Base-by-base conservation (phyloP, 2,329 filamentous ascomycete genomes). In the Fusarium sp. region DNA sequence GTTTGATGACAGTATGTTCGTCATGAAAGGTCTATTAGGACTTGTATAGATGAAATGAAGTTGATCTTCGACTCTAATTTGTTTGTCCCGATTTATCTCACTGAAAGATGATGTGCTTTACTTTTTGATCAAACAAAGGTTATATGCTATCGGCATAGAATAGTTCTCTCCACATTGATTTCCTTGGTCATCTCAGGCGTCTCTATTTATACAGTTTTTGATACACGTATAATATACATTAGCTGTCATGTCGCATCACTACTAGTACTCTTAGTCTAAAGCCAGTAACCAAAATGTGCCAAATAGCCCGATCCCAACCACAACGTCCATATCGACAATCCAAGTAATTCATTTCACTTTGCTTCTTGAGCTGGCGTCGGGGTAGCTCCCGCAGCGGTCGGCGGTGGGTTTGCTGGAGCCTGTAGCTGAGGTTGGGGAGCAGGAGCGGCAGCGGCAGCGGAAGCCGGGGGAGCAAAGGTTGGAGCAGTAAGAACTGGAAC, bases 1-100 rank as follows among this genome's bases (percentile, higher is more conserved):
- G 38, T 31, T 31, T 35, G 11, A 33, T 42, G 36, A 59, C 63
- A 55, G 11, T 5, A 22, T 57, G 29, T 44, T 56, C 36, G 60
- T 61, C 33, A 24, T 16, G 35, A 58, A 62, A 49, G n/a, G 51
- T 64, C 40, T 56, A 22, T 53, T 24, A 68, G 42, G 55, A 71
- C 57, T 56, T 64, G 49, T 17, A 64, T 70, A 75, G 59, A 65
- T 62, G 31, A 74, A 68, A 77, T 56, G 55, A 74, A 60, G 35
- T 56, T 70, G 51, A 44, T 64, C 53, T 38, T 40, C 20, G 64
- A 64, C 40, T 16, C 20, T 27, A 64, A 22, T 11, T 29, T 11
- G 11, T 53, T 38, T 63, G 27, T 17, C 17, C 9, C 31, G 36
- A 29, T 40, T 61, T 22, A 20, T 20, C 11, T 44, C 11, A 14